Evolutionary conservation across 495 filamentous ascomycete genomes (phyloP).

Genomic region (Penicillium paxilli): DNA sequence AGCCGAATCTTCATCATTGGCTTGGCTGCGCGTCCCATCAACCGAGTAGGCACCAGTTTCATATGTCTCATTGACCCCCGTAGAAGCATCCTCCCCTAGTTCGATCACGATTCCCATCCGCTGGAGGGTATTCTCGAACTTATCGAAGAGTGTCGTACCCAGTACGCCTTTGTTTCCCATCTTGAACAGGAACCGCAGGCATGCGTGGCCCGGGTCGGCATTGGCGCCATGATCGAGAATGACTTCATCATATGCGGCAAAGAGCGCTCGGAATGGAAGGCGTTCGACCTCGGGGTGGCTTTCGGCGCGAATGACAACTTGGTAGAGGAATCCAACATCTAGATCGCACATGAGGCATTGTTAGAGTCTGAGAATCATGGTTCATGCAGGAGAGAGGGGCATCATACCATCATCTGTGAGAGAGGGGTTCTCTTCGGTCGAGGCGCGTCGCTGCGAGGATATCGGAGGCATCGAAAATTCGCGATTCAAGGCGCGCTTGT

Average conservation of each 20-base stretch:
- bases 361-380: constrained; percentile 8
- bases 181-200: constrained; percentile 77
- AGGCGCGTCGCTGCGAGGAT: constrained; percentile 49
- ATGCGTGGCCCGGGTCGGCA: constrained; percentile 69
- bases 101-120: constrained; percentile 69
- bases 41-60: constrained; percentile 23
- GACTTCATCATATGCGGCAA: constrained; percentile 73
- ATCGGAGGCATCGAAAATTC: constrained; percentile 61
- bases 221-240: constrained; percentile 66
- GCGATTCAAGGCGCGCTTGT: constrained; percentile 53
- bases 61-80: constrained; percentile 25
- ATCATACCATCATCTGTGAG: constrained; percentile 66
- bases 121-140: constrained; percentile 64
- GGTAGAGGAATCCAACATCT: constrained; percentile 80
- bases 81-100: constrained; percentile 43
- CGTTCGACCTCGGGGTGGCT: constrained; percentile 60
- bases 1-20: constrained; percentile 16
- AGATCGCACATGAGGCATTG: neutral
- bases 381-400: neutral
- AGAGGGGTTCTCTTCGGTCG: constrained; percentile 47
- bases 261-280: constrained; percentile 75
- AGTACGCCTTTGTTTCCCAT: constrained; percentile 61
- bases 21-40: constrained; percentile 21
- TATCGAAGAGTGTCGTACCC: constrained; percentile 57
- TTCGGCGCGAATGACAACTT: constrained; percentile 73